phyloP scores from a whole-genome alignment of 441 rosid species.

The Euphorbia schlechtendalii region DNA sequence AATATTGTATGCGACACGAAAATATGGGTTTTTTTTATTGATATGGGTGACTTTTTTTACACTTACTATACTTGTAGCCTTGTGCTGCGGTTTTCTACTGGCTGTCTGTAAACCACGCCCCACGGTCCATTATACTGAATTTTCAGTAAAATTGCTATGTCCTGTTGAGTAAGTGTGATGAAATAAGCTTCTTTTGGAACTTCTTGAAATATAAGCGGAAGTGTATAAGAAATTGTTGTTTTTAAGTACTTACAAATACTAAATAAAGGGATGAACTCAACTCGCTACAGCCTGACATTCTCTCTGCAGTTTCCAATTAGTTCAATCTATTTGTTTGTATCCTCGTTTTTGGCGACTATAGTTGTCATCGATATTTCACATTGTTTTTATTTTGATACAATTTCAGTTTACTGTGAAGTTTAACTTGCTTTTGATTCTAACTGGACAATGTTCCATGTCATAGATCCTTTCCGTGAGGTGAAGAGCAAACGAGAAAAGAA shows the following conservation, averaged over 20 bases:
- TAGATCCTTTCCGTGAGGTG: constrained; percentile 97
- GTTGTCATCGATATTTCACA: not conserved
- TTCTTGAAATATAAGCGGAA: too few species aligned
- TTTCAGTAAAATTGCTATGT: not conserved
- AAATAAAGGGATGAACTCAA: too few species aligned
- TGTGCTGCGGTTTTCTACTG: not conserved
- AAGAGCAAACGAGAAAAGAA: constrained; percentile 95
- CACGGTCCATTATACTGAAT: not conserved
- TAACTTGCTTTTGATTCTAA: not conserved
- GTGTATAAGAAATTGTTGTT: too few species aligned
- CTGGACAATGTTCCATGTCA: constrained; percentile 12
- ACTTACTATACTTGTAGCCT: not conserved
- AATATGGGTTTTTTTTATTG: not conserved
- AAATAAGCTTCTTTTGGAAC: not conserved
- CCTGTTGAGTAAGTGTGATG: not conserved
- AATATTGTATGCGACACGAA: not conserved
- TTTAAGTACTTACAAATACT: too few species aligned
- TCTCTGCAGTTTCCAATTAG: not conserved
- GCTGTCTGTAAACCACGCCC: too few species aligned
- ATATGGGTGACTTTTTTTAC: not conserved
- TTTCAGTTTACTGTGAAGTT: not conserved
- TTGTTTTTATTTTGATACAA: not conserved
- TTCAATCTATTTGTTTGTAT: not conserved
- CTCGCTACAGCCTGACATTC: too few species aligned
- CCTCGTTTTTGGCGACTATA: not conserved